Evolutionary conservation across 176 grass and related monocot genomes (phyloP), one percentile per base, ranked within the genome.

Genomic region (Carex kokanica): DNA sequence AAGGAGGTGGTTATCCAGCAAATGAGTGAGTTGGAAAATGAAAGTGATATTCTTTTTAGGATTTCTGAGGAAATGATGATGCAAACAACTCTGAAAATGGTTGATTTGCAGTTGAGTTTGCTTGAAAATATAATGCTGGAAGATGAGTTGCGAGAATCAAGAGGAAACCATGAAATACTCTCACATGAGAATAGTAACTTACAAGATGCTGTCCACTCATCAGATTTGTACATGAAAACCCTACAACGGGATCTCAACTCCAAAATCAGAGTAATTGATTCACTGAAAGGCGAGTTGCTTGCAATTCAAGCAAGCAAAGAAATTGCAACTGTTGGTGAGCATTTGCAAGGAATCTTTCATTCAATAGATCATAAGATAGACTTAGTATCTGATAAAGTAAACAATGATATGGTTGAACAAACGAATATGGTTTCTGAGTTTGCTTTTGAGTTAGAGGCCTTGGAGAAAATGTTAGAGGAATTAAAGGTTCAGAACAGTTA

Each of bases 61-160:
- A 53, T 87, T 43, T 65, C 89, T 86, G 92, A 95, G 52, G 88
- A 85, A 84, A 77, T 88, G 77, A 87, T 38, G 67, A 83, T 62
- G 66, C 85, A 93, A 84, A 69, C 86, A 78, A 81, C 71, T 91
- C 64, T 95, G 49, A 88, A 84, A 59, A 98, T 79, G 84, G 85
- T 93, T 81, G 89, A 89, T 64, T 63, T 73, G 47, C 84, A 91
- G 78, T 88, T 93, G 79, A 65, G 49, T 77, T 81, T 31, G 60
- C 8, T 47, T 86, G 83, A 71, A 64, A 72, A 86, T 27, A 81
- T 65, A 79, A 83, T 63, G 80, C 88, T 95, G 74, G 73, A 85
- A 16, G 78, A 90, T 65, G 91, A 81, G 31, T 45, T 81, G 57
- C 32, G 15, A 60, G 56, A 81, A 81, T 40, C 25, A 27, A 81